Base-by-base conservation (phyloP, 192 early-diverging fungal species). In the Entophlyctis luteolus region DNA sequence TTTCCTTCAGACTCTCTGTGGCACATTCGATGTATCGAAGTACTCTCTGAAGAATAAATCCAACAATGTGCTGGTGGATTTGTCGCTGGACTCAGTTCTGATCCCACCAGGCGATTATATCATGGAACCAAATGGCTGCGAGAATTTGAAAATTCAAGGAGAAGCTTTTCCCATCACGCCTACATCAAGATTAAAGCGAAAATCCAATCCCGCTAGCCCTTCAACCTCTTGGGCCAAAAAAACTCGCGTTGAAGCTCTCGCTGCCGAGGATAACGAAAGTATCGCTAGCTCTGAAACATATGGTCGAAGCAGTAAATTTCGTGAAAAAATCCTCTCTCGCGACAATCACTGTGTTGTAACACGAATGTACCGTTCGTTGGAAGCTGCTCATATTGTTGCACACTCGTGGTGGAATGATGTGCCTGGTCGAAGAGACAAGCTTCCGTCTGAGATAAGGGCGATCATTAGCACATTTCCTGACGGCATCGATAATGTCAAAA, bases 301-400 rank as follows among this genome's bases (percentile, higher is more conserved):
- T 45, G n/a, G n/a, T 45, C 42, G n/a, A 45, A 6, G 10, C 49
- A 52, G 49, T 20, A 5, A 0, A 1, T 52, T 52, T 20, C 49
- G 49, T 52, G 49, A 52, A 52, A 5, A 20, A 20, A 20, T 52
- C 28, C 5, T 52, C 28, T 10, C 49, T 20, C 49, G 49, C 10
- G 49, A 52, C 49, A 52, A 52, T 20, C 49, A 52, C 28, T 52
- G 49, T 52, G 49, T 52, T 20, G 49, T 52, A 52, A 52, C 49
- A 20, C 49, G 49, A 8, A 20, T 27, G 22, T 52, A 52, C 28
- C 22, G 49, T 52, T 6, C 22, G 12, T 6, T 52, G 49, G 20
- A 52, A 0, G 49, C 49, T 20, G 49, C 20, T 28, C 22, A 52
- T 0, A 52, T 52, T 1, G 10, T 52, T 0, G 22, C 49, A 28